Percentiles rank a stretch among this genome's conserved stretches.
Conservation (phyloP, 306 rosid genomes). For the Senna tora region DNA sequence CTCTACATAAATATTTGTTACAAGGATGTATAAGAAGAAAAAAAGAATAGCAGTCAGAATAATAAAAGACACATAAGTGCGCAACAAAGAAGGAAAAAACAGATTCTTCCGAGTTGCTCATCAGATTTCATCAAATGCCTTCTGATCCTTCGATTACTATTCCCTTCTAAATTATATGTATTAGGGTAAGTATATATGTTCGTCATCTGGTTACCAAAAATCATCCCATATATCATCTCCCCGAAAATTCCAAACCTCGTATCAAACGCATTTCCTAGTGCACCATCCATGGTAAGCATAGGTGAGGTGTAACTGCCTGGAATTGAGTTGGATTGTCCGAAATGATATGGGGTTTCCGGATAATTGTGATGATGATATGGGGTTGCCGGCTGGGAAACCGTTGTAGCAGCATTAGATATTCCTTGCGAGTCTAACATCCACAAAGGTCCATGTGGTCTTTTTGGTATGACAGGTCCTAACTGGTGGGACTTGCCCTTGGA, state of each 20-base stretch:
- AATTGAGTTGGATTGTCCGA: slow-evolving; percentile 44
- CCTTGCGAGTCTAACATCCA: slow-evolving; percentile 39
- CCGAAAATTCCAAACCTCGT: slow-evolving; percentile 60
- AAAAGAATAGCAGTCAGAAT: slow-evolving; percentile 50
- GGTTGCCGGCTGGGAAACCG: slow-evolving; percentile 37
- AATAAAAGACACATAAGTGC: slow-evolving; percentile 65
- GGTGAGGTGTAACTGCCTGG: slow-evolving; percentile 41
- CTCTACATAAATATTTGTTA: slow-evolving; percentile 35
- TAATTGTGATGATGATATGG: slow-evolving; percentile 44
- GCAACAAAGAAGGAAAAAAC: slow-evolving; percentile 78
- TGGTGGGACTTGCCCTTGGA: slow-evolving; percentile 45
- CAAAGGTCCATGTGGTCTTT: slow-evolving; percentile 64
- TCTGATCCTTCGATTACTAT: slow-evolving; percentile 63
- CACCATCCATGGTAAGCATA: slow-evolving; percentile 46
- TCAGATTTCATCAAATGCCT: slow-evolving; percentile 76
- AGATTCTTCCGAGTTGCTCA: slow-evolving; percentile 68
- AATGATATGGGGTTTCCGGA: slow-evolving; percentile 43
- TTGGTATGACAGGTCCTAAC: slow-evolving; percentile 58
- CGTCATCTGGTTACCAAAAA: slow-evolving; percentile 61
- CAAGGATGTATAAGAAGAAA: slow-evolving; percentile 34
- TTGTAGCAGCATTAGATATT: slow-evolving; percentile 25
- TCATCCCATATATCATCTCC: slow-evolving; percentile 66
- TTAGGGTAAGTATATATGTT: slow-evolving; percentile 60
- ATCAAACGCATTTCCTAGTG: slow-evolving; percentile 41
- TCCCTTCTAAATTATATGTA: slow-evolving; percentile 56